Evolutionary conservation across 2,329 filamentous ascomycete genomes (phyloP).

Genomic region (Penicillium paneum): DNA sequence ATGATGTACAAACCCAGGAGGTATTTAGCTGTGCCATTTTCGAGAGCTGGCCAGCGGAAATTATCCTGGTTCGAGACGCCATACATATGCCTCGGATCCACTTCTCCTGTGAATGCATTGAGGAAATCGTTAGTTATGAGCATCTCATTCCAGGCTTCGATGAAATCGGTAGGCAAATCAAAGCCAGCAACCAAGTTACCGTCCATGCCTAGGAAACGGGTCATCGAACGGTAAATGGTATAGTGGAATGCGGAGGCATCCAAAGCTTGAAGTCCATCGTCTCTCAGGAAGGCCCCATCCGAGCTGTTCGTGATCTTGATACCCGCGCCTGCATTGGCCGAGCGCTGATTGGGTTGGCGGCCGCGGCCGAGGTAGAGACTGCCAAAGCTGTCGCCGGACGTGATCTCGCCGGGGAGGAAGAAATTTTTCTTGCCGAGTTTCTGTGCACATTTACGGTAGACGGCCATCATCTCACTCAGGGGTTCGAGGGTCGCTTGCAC

Average conservation of each 20-base stretch:
- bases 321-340: conserved; percentile 40
- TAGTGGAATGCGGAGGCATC: conserved; percentile 63
- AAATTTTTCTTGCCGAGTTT: conserved; percentile 62
- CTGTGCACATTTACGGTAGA: conserved; percentile 56
- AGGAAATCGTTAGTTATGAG: conserved; percentile 57
- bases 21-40: conserved; percentile 55
- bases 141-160: conserved; percentile 55
- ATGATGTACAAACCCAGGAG: conserved; percentile 58
- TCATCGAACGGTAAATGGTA: conserved; percentile 58
- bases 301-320: conserved; percentile 48
- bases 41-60: conserved; percentile 60
- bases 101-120: conserved; percentile 58
- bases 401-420: conserved; percentile 63
- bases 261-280: conserved; percentile 51
- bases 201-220: conserved; percentile 59
- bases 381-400: conserved; percentile 59
- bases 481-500: conserved; percentile 62
- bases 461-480: conserved; percentile 55
- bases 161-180: conserved; percentile 55
- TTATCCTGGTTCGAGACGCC: conserved; percentile 65
- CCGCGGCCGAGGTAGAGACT: conserved; percentile 61
- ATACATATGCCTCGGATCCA: conserved; percentile 63
- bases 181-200: conserved; percentile 54
- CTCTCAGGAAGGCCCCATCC: conserved; percentile 51
- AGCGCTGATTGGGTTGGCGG: conserved; percentile 53